Percentiles rank a stretch among this genome's conserved stretches.
phyloP scores from a whole-genome alignment of 495 filamentous ascomycete species.

The Penicillium coprophilum region DNA sequence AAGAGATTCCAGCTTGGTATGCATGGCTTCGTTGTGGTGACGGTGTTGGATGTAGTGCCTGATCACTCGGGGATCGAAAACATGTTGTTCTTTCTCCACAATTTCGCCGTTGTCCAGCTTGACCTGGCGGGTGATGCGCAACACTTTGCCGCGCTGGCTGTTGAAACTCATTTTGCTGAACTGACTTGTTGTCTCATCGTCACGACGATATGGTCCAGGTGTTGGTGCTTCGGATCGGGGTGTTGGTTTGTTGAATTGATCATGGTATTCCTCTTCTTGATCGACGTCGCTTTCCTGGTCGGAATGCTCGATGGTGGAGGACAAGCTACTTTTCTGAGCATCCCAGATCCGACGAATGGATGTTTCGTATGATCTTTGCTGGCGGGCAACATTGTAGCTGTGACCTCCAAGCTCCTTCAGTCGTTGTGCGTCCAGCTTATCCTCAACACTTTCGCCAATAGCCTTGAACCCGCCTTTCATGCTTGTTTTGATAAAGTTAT shows the following conservation, averaged over 20 bases:
- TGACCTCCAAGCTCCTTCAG: constrained; percentile 90
- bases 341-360: constrained; percentile 89
- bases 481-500: constrained; percentile 92
- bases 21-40: constrained; percentile 57
- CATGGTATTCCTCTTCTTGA: constrained; percentile 58
- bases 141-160: constrained; percentile 66
- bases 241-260: constrained; percentile 61
- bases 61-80: constrained; percentile 74
- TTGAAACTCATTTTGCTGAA: constrained; percentile 74
- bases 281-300: constrained; percentile 67
- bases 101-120: constrained; percentile 62
- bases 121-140: constrained; percentile 71
- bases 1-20: constrained; percentile 63
- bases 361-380: constrained; percentile 85
- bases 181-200: constrained; percentile 84
- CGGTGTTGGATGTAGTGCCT: constrained; percentile 59
- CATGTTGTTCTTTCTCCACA: constrained; percentile 57
- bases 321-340: constrained; percentile 75
- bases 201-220: constrained; percentile 52
- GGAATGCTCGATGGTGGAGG: constrained; percentile 60
- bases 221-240: constrained; percentile 62
- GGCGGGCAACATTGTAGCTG: constrained; percentile 91
- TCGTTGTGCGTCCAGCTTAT: constrained; percentile 78
- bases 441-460: constrained; percentile 80
- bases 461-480: constrained; percentile 99